Evolutionary conservation across 805 yeast species (phyloP).

Genomic region (Schizosaccharomyces japonicus): DNA sequence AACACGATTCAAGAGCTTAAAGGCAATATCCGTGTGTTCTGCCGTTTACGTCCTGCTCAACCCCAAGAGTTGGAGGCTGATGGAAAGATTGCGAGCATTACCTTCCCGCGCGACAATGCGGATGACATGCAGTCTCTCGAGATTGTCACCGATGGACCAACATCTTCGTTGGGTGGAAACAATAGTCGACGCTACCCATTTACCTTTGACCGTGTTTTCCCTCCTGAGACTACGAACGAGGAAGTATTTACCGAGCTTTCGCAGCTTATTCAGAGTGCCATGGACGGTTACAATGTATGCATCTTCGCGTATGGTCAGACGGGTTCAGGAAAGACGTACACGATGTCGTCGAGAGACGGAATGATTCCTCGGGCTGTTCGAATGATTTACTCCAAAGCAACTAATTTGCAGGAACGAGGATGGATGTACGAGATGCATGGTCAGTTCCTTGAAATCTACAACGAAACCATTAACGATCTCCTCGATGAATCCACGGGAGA

Average conservation of each 20-base stretch:
- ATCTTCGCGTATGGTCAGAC: constrained; percentile 95
- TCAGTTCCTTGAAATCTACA: constrained; percentile 73
- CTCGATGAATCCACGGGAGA: constrained; percentile 16
- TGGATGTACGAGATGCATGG: constrained; percentile 44
- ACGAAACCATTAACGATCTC: constrained; percentile 56
- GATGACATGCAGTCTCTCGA: constrained; percentile 12
- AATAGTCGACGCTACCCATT: constrained; percentile 21
- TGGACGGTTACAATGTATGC: constrained; percentile 80
- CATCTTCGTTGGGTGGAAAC: constrained; percentile 7
- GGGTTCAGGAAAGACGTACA: constrained; percentile 80
- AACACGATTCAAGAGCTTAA: constrained; percentile 60
- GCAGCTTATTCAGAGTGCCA: constrained; percentile 59
- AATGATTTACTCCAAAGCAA: constrained; percentile 40
- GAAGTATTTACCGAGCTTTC: constrained; percentile 66
- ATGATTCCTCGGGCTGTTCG: constrained; percentile 55
- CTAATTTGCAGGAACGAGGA: constrained; percentile 26
- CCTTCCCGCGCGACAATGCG: neutral
- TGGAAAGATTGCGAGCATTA: constrained; percentile 10
- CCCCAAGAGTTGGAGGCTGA: constrained; percentile 11
- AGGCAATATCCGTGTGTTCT: constrained; percentile 80
- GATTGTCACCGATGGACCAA: constrained; percentile 11
- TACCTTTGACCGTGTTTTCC: constrained; percentile 59
- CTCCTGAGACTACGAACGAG: constrained; percentile 26
- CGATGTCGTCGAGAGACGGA: constrained; percentile 58
- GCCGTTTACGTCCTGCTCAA: constrained; percentile 50